phyloP scores from a whole-genome alignment of 2,329 filamentous ascomycete genomes.

The Colletotrichum liriopes region DNA sequence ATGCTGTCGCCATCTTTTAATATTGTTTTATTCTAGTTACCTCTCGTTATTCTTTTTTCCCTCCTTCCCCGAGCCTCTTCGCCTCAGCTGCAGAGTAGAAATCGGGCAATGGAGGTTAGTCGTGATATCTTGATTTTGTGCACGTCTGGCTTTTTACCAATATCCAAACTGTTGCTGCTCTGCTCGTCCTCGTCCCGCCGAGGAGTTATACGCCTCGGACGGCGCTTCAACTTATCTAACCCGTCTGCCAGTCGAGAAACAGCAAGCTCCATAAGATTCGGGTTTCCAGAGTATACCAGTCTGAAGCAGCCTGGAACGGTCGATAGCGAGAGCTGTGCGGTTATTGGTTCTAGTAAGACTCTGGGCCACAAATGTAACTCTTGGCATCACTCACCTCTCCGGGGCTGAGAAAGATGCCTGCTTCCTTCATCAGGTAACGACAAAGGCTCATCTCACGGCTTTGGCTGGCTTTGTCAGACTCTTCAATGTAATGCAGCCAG shows the following conservation, averaged over 20 bases:
- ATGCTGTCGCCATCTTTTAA: no score
- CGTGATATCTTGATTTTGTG: no score
- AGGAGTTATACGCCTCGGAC: no score
- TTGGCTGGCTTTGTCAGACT: no score
- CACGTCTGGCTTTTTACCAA: no score
- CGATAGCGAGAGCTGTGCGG: slow-evolving; percentile 6
- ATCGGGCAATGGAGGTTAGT: background rate
- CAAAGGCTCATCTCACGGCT: slow-evolving; percentile 13
- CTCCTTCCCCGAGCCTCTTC: background rate
- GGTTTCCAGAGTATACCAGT: background rate
- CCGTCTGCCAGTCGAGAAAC: background rate
- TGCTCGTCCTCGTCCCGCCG: background rate
- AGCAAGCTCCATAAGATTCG: background rate
- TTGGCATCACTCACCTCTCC: slow-evolving; percentile 10
- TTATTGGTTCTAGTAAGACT: background rate
- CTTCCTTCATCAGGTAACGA: slow-evolving; percentile 5
- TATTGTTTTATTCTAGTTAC: background rate
- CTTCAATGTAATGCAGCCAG: slow-evolving; percentile 12
- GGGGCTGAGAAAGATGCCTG: slow-evolving; percentile 23
- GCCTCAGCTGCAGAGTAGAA: background rate
- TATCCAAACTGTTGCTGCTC: background rate
- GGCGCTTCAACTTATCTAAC: background rate
- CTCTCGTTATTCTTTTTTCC: fast-evolving
- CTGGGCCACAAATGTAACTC: background rate
- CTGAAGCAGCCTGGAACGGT: slow-evolving; percentile 18